Evolutionary conservation across 495 filamentous ascomycete genomes (phyloP).

Genomic region (Penicillium fimorum): DNA sequence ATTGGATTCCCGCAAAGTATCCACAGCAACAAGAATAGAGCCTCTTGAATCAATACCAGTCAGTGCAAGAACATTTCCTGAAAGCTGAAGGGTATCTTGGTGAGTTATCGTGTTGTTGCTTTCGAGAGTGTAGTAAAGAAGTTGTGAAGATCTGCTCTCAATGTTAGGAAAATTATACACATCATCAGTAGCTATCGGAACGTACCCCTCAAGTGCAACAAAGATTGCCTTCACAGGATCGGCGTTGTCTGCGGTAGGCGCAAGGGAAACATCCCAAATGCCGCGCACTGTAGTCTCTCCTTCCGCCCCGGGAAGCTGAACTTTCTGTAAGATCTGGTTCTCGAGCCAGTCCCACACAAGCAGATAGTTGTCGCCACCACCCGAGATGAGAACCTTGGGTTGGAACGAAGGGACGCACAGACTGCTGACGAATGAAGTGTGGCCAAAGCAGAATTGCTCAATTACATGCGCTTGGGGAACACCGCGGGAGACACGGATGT

Average conservation of each 20-base stretch:
- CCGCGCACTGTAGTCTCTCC: conserved; percentile 33
- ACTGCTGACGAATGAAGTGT: conserved; percentile 74
- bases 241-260: conserved; percentile 7
- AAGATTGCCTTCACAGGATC: conserved; percentile 41
- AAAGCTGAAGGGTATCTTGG: conserved; percentile 45
- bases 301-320: conserved; percentile 31
- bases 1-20: conserved; percentile 45
- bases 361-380: conserved; percentile 77
- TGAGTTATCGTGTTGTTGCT: conserved; percentile 42
- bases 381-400: conserved; percentile 69
- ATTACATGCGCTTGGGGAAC: conserved; percentile 83
- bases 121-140: conserved; percentile 57
- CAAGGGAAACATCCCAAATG: conserved; percentile 38
- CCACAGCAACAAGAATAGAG: conserved; percentile 56
- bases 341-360: conserved; percentile 79
- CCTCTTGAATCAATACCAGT: conserved; percentile 29
- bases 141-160: conserved; percentile 52
- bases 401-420: conserved; percentile 60
- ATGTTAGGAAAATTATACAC: conserved; percentile 9
- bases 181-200: neutral
- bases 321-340: conserved; percentile 51
- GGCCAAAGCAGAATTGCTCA: conserved; percentile 84
- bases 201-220: conserved; percentile 70
- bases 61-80: conserved; percentile 63
- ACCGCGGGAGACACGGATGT: conserved; percentile 87